phyloP scores from a whole-genome alignment of 2,329 filamentous ascomycete species.

The Macrophomina pseudophaseolina region DNA sequence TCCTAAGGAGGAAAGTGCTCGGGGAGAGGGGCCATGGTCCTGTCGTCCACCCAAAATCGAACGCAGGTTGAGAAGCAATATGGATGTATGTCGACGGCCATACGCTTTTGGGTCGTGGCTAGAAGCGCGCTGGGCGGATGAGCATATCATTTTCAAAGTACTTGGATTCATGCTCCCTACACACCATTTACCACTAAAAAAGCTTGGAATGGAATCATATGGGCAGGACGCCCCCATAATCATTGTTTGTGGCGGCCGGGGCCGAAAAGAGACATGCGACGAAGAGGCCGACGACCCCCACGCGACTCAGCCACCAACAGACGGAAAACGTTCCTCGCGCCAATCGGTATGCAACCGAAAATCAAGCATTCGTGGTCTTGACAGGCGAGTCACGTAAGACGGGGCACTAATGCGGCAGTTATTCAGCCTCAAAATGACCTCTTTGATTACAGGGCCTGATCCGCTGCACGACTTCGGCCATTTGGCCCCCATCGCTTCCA shows the following conservation, averaged over 20 bases:
- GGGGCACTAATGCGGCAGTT: background rate
- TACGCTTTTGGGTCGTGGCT: no score
- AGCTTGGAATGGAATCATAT: background rate
- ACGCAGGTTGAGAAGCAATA: background rate
- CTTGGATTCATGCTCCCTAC: background rate
- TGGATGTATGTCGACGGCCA: background rate
- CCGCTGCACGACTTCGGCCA: background rate
- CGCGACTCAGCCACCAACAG: background rate
- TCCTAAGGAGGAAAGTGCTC: conserved; percentile 32
- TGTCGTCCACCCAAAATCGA: conserved; percentile 29
- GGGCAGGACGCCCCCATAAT: background rate
- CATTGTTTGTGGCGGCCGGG: background rate
- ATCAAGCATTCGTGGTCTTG: background rate
- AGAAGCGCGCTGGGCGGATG: no score
- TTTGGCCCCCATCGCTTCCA: background rate
- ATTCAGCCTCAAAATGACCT: background rate
- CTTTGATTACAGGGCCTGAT: background rate
- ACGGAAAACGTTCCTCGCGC: background rate
- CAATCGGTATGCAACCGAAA: background rate
- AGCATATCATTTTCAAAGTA: no score
- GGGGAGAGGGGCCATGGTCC: conserved; percentile 39
- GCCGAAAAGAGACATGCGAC: background rate
- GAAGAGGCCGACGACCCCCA: background rate
- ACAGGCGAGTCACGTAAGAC: background rate
- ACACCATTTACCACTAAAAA: background rate